These are phyloP conservation scores for Populus hybrid DNA, from an alignment of 441 rosid species.

Conservation along the genomic window DNA sequence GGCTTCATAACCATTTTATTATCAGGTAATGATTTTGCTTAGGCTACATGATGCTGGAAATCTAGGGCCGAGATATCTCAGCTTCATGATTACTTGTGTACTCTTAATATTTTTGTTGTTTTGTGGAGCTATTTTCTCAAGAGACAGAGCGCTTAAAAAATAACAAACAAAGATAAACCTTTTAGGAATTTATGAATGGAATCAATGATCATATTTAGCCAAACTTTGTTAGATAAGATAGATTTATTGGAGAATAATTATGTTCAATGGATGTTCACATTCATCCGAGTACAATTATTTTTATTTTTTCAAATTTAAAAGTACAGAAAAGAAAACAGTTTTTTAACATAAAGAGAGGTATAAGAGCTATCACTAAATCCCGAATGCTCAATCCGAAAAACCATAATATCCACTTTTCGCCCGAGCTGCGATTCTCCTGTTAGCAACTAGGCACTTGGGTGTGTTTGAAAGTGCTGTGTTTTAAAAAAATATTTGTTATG, in stretches of 20 bases:
- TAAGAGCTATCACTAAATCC: no score
- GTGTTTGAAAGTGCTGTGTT: no score
- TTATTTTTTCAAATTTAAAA: neutral
- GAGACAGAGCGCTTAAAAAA: neutral
- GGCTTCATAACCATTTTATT: neutral
- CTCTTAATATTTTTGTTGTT: no score
- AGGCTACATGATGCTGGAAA: neutral
- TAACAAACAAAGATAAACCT: neutral
- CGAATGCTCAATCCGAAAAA: neutral
- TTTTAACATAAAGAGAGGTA: neutral
- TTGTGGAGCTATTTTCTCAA: neutral
- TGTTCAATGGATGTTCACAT: constrained; percentile 20
- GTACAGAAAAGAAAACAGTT: neutral
- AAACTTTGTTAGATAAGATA: constrained; percentile 8
- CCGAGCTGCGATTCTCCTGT: neutral
- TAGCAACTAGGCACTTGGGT: neutral
- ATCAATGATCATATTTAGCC: neutral
- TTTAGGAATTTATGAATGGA: neutral
- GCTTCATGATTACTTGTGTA: no score
- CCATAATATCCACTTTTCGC: neutral
- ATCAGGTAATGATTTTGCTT: neutral
- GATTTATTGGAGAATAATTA: constrained; percentile 13
- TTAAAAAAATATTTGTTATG: no score
- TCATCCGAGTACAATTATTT: constrained; percentile 19
- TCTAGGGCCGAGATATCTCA: no score